phyloP scores from a whole-genome alignment of 306 rosid species.

The Quercus aquifolioides region DNA sequence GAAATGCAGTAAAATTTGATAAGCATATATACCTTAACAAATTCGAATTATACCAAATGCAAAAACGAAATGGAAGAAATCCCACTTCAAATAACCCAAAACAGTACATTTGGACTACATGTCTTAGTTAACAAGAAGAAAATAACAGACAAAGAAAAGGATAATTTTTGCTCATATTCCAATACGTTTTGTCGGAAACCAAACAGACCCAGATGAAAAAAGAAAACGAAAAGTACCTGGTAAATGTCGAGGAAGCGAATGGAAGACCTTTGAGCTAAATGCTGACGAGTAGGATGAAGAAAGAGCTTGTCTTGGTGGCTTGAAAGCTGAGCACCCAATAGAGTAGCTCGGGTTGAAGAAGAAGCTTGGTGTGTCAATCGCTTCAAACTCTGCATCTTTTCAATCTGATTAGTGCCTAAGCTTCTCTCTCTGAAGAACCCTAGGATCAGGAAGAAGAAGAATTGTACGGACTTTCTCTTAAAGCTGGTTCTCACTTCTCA shows the following conservation, averaged over 20 bases:
- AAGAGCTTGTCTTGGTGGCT: slow-evolving; percentile 23
- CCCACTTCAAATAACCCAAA: background rate
- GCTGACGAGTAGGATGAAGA: slow-evolving; percentile 38
- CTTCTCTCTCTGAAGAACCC: background rate
- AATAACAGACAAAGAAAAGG: background rate
- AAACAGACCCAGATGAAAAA: background rate
- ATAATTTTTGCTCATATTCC: background rate
- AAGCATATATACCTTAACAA: background rate
- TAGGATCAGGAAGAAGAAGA: background rate
- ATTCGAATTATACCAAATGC: no score
- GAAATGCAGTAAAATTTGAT: background rate
- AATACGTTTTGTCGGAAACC: background rate
- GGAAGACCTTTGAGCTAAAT: slow-evolving; percentile 62
- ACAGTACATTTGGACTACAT: background rate
- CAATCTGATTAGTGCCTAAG: background rate
- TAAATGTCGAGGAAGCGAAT: slow-evolving; percentile 78
- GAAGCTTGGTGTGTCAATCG: slow-evolving; percentile 33
- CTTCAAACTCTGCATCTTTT: slow-evolving; percentile 49
- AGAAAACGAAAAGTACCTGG: slow-evolving; percentile 40
- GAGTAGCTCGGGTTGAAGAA: slow-evolving; percentile 27
- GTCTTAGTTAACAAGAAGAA: background rate
- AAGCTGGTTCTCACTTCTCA: background rate
- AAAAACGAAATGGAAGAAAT: background rate
- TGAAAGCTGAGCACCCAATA: slow-evolving; percentile 22
- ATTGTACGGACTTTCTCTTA: background rate